These are phyloP conservation scores for Phylloporus gajari DNA, from an alignment of 1,284 basidiomycete species.

Conservation along the genomic window DNA sequence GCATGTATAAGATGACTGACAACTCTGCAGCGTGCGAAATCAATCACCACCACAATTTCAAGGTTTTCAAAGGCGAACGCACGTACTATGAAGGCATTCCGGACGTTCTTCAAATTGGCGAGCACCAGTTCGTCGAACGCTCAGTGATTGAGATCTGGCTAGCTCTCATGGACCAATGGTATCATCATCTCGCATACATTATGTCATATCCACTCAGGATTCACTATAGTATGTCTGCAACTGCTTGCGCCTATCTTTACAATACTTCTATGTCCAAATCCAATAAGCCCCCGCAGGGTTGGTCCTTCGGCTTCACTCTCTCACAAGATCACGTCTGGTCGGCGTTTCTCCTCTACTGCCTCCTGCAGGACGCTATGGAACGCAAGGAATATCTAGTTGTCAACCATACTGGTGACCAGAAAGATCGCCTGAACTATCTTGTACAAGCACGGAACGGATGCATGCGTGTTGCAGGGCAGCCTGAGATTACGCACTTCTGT, in stretches of 20 bases:
- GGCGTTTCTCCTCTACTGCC: not conserved
- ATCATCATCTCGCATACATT: not conserved
- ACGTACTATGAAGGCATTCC: not conserved
- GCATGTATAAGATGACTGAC: not conserved
- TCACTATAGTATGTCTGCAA: not conserved
- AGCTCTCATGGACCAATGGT: not conserved
- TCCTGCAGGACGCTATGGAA: not conserved
- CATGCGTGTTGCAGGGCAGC: not conserved
- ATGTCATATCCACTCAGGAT: not conserved
- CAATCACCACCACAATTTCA: constrained; percentile 2
- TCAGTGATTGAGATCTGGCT: not conserved
- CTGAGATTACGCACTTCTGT: not conserved
- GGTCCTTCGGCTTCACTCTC: not conserved
- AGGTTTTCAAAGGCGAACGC: not conserved
- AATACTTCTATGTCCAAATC: not conserved
- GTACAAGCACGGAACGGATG: not conserved
- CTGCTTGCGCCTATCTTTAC: not conserved
- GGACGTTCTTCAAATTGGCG: not conserved
- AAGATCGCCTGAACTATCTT: not conserved
- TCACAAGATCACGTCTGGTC: not conserved
- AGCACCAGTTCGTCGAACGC: constrained; percentile 1
- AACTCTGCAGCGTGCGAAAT: not conserved
- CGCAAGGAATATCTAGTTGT: not conserved
- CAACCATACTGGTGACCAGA: not conserved
- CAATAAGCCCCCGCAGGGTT: not conserved